Evolutionary conservation across 75 land plant species (phyloP), one percentile per base, ranked within the genome.

Genomic region (Cryptomeria japonica): DNA sequence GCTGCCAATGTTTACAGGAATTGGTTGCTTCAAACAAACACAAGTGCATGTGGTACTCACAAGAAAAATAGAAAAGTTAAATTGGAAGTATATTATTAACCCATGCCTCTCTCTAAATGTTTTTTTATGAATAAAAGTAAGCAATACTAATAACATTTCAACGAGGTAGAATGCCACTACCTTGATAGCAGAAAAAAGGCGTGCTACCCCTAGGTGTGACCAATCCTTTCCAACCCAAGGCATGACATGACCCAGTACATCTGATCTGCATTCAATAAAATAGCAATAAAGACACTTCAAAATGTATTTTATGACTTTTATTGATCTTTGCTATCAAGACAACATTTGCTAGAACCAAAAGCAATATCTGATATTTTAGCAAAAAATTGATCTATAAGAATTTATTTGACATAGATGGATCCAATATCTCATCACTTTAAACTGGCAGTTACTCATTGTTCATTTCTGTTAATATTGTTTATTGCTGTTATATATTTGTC

Each of bases 161-260:
- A 73, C 25, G n/a, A 7, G 28, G 5, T 64, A 25, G 70, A 73
- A 34, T 73, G 37, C 34, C 77, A 32, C 37, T 38, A 88, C 93
- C 93, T 92, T 92, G 68, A 92, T 92, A 37, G 93, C 92, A 88
- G 93, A 92, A 86, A 92, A 92, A 41, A 92, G 92, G 37, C 93
- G 91, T 55, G 93, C 86, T 64, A 92, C 93, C 84, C 93, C 93
- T 68, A 89, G 68, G 44, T 92, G 93, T n/a, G 92, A 88, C 93
- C 93, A 92, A 83, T 92, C 93, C 86, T 68, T 90, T 16, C 93
- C 93, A 87, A 92, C 92, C 84, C 90, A 87, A 84, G 92, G 93
- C 93, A 92, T 90, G 42, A 92, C 80, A 36, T 92, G 93, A 16
- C 93, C 93, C 85, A 92, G 84, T 41, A 92, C 93, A 90, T 92